Evolutionary conservation across 164 flowering plant genomes (phyloP), one percentile per base, ranked within the genome.

Genomic region (Tetrastigma voinierianum): DNA sequence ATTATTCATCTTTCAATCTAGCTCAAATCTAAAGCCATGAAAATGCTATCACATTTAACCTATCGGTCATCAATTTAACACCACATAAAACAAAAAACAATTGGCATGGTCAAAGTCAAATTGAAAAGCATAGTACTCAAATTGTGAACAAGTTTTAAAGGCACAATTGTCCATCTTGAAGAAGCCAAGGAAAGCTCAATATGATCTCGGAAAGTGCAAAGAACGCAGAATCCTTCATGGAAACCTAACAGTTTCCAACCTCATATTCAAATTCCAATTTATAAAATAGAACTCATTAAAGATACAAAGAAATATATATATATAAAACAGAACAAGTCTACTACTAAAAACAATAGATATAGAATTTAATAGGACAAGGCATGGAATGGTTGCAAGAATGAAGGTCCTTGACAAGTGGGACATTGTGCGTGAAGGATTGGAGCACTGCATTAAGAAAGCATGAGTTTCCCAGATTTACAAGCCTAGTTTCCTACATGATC

Each of bases 401-500:
- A 59, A 94, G 76, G 23, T 79, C 81, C 72, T 80, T 60, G 18
- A 91, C 78, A 15, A 94, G 70, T 0, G 89, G 87, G 32, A 84
- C 95, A 7, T 95, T 87, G 52, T 94, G 96, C 0, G 89, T 87
- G 58, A 91, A 83, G 76, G 96, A 90, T 60, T 94, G 98, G 64
- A 94, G 63, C 4, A 94, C 69, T 0, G 92, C 78, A 68, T 91
- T 91, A 4, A 91, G 67, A 71, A 90, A 94, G 72, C 98, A 94
- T 4, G 93, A 88, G 67, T 90, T 88, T 1, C 96, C 98, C 16
- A 90, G 60, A 80, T 94, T 94, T 8, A 1, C 64, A 12, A 94
- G 80, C 32, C 96, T 97, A 0, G 97, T 89, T 9, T 95, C 98
- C 91, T 89, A 73, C n/a, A n/a, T n/a, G n/a, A n/a, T n/a, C 25